Evolutionary conservation across 2,329 filamentous ascomycete genomes (phyloP).

Genomic region (Huntiella abstrusa): DNA sequence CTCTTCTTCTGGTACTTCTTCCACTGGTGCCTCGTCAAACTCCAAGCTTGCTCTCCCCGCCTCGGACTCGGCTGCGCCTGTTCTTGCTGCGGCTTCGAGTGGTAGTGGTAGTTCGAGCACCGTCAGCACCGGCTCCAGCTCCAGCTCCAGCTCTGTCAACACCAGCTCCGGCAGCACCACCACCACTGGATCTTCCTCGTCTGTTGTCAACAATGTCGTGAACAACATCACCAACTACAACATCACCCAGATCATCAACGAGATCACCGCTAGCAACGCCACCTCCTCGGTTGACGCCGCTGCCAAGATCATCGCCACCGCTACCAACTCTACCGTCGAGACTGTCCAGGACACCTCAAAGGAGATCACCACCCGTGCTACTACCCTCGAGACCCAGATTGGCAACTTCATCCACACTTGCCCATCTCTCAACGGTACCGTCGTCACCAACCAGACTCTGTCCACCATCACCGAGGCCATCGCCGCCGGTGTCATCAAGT

Average conservation of each 20-base stretch:
- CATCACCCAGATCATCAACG: background rate
- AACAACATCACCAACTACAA: background rate
- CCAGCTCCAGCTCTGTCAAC: background rate
- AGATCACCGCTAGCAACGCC: background rate
- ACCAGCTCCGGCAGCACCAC: background rate
- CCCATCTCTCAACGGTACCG: too few species aligned
- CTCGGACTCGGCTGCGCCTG: too few species aligned
- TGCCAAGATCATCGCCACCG: background rate
- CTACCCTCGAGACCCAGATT: background rate
- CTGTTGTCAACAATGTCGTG: background rate
- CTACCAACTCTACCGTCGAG: background rate
- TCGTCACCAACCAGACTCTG: too few species aligned
- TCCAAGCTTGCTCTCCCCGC: background rate
- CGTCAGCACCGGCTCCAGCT: background rate
- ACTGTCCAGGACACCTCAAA: background rate
- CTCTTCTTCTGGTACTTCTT: background rate
- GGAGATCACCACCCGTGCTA: background rate
- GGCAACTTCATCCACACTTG: too few species aligned
- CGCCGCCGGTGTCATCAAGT: too few species aligned
- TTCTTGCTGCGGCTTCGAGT: too few species aligned
- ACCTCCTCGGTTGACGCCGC: background rate
- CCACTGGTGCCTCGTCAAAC: background rate
- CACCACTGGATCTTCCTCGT: background rate
- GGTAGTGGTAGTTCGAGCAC: background rate
- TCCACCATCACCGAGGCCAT: too few species aligned